Evolutionary conservation across 495 filamentous ascomycete species (phyloP).

Genomic region (Xylaria acuta): DNA sequence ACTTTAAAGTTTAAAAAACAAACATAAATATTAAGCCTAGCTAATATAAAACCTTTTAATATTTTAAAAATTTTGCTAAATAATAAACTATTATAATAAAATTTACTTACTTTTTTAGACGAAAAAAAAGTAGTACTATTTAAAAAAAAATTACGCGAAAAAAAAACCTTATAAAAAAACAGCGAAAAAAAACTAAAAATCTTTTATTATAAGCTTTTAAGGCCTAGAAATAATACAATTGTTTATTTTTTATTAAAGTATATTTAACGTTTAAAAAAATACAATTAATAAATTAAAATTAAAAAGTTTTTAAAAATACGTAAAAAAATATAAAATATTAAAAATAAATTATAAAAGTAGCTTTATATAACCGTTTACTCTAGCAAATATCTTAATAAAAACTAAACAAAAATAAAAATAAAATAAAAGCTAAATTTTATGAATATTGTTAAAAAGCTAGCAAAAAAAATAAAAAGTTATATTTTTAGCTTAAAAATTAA

Average conservation of each 20-base stretch:
- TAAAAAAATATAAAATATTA: neutral
- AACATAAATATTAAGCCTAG: constrained; percentile 9
- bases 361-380: neutral
- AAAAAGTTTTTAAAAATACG: no score
- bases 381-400: no score
- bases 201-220: constrained; percentile 15
- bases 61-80: neutral
- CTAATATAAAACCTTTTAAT: neutral
- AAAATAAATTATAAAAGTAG: neutral
- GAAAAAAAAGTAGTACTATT: neutral
- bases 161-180: constrained; percentile 16
- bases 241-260: neutral
- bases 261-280: neutral
- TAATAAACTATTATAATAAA: neutral
- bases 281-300: neutral
- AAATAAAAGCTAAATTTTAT: neutral
- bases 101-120: neutral
- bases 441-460: neutral
- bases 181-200: constrained; percentile 18
- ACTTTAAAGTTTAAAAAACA: neutral
- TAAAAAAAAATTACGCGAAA: neutral
- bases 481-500: neutral
- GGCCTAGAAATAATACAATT: neutral
- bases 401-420: neutral
- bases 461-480: neutral